Evolutionary conservation across 2,329 filamentous ascomycete species (phyloP).

Genomic region (Fusarium sulawesiense): DNA sequence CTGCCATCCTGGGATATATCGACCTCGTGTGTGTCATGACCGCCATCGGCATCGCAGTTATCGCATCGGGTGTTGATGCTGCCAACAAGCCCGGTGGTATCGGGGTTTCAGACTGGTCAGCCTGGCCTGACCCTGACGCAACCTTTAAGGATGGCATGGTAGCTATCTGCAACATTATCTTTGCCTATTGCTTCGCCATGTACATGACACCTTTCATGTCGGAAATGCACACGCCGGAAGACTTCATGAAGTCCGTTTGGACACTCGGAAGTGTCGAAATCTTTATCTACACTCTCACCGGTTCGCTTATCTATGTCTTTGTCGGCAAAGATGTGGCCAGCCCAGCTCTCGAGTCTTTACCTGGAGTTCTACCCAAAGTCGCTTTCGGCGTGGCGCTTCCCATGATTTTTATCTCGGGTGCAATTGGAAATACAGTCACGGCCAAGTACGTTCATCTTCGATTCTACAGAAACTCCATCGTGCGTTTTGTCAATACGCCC

Average conservation of each 20-base stretch:
- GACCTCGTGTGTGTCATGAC: conserved; percentile 51
- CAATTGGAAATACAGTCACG: conserved; percentile 64
- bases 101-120: conserved; percentile 49
- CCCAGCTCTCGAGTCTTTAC: conserved; percentile 72
- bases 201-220: conserved; percentile 60
- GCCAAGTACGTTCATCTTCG: conserved; percentile 53
- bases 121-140: conserved; percentile 54
- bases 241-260: conserved; percentile 62
- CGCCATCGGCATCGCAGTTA: conserved; percentile 71
- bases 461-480: conserved; percentile 36
- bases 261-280: conserved; percentile 70
- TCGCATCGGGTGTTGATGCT: conserved; percentile 63
- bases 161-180: conserved; percentile 71
- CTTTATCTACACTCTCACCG: conserved; percentile 70
- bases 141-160: conserved; percentile 64
- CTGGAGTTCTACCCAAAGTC: conserved; percentile 57
- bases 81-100: conserved; percentile 8
- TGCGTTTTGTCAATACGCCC: conserved; percentile 37
- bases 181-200: conserved; percentile 68
- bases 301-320: conserved; percentile 73
- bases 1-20: conserved; percentile 43
- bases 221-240: conserved; percentile 57
- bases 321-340: conserved; percentile 69
- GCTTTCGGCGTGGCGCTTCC: conserved; percentile 65
- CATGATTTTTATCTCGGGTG: conserved; percentile 76